phyloP scores from a whole-genome alignment of 2,329 filamentous ascomycete species.

The Gliomastix tumulicola region DNA sequence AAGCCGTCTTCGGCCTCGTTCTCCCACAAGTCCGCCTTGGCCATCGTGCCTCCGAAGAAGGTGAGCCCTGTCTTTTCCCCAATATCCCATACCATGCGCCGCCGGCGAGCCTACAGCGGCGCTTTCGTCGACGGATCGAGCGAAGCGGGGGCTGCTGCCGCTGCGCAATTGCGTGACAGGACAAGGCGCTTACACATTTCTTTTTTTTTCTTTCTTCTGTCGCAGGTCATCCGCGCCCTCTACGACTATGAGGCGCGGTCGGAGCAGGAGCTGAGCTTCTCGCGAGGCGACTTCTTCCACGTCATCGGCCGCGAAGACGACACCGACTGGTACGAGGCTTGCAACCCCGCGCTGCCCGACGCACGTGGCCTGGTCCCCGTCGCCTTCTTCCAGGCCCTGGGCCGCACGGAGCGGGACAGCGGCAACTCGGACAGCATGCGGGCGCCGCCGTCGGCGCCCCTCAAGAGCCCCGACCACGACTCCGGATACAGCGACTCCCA shows the following conservation, averaged over 20 bases:
- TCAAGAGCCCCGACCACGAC: slow-evolving; percentile 70
- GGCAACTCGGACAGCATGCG: slow-evolving; percentile 56
- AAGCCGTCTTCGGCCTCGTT: slow-evolving; percentile 65
- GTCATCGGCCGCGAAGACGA: slow-evolving; percentile 96
- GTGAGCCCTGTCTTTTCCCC: slow-evolving; percentile 39
- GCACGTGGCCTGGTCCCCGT: slow-evolving; percentile 90
- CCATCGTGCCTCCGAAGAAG: slow-evolving; percentile 90
- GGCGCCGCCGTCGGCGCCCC: slow-evolving; percentile 30
- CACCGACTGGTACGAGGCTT: slow-evolving; percentile 94
- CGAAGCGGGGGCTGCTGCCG: too few species aligned
- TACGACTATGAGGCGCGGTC: slow-evolving; percentile 83
- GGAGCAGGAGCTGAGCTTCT: slow-evolving; percentile 79
- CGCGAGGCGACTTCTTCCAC: slow-evolving; percentile 94
- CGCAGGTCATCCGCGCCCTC: slow-evolving; percentile 92
- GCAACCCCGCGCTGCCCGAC: slow-evolving; percentile 83
- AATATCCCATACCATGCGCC: too few species aligned
- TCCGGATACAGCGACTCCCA: slow-evolving; percentile 62
- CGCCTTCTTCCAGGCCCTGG: slow-evolving; percentile 85
- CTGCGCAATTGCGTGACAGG: too few species aligned
- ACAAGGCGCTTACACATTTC: neutral
- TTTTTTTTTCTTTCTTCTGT: neutral
- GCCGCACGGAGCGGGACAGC: slow-evolving; percentile 88
- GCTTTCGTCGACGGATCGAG: too few species aligned
- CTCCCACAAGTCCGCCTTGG: slow-evolving; percentile 76
- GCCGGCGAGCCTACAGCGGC: too few species aligned